phyloP scores from a whole-genome alignment of 495 filamentous ascomycete genomes.

The Beverwykella pulmonaria region DNA sequence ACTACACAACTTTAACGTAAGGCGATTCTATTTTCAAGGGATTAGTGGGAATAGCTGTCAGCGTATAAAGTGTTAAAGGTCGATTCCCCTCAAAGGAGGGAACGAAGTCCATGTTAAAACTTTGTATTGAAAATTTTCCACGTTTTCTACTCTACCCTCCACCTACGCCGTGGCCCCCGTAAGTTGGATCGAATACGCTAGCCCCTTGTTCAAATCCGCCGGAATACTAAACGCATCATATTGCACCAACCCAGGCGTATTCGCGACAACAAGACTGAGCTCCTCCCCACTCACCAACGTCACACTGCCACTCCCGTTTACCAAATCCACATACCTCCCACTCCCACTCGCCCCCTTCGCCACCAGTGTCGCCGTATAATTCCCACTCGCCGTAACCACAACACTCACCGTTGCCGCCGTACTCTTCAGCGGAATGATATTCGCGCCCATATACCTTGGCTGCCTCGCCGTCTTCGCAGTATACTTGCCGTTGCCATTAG shows the following conservation, averaged over 20 bases:
- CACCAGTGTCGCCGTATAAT: conserved; percentile 46
- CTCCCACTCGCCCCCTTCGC: conserved; percentile 31
- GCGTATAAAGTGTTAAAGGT: no score
- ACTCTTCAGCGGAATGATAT: conserved; percentile 50
- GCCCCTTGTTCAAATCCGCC: conserved; percentile 46
- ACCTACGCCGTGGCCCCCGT: conserved; percentile 44
- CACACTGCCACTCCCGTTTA: conserved; percentile 20
- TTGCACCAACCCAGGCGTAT: conserved; percentile 47
- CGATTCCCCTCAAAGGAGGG: no score
- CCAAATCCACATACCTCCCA: conserved; percentile 27
- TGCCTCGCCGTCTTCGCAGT: conserved; percentile 48
- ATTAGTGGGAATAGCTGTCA: no score
- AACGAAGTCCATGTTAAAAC: no score
- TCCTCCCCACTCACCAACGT: conserved; percentile 44
- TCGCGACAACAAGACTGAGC: conserved; percentile 50
- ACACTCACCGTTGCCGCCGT: conserved; percentile 41
- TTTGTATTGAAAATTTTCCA: no score
- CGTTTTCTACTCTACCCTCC: no score
- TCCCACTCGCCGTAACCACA: conserved; percentile 40
- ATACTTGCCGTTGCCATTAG: conserved; percentile 45
- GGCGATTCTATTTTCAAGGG: no score
- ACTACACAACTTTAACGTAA: no score
- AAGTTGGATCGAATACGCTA: conserved; percentile 48
- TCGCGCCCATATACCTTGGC: conserved; percentile 53
- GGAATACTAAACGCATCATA: conserved; percentile 52